Percentiles rank a stretch among this genome's conserved stretches.
phyloP scores from a whole-genome alignment of 768 basidiomycete genomes.

The Mycena venus region DNA sequence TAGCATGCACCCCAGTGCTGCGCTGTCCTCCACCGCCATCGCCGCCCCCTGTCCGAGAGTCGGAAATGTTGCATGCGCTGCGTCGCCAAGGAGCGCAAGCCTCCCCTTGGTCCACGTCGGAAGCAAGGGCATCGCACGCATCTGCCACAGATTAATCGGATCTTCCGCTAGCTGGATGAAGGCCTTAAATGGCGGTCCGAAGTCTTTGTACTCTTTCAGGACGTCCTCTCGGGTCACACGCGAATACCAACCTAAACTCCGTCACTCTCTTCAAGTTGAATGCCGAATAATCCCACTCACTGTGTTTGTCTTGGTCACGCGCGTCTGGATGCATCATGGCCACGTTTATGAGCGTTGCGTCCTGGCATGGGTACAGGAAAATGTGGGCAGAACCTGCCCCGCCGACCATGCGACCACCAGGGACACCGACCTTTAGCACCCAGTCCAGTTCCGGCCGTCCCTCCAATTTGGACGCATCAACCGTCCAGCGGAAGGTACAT shows the following conservation, averaged over 20 bases:
- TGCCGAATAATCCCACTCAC: not conserved
- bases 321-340: slow-evolving; percentile 18
- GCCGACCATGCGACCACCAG: not conserved
- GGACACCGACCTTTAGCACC: slow-evolving; percentile 5
- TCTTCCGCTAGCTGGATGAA: slow-evolving; percentile 10
- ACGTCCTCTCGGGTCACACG: slow-evolving; percentile 4
- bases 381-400: not conserved
- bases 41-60: no score
- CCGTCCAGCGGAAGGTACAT: slow-evolving; percentile 18
- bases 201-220: slow-evolving; percentile 4
- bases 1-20: slow-evolving; percentile 10
- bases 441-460: slow-evolving; percentile 10
- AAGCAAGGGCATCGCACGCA: slow-evolving; percentile 7
- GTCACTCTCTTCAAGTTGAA: not conserved
- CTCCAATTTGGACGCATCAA: slow-evolving; percentile 6
- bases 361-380: not conserved
- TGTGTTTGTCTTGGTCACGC: slow-evolving; percentile 11
- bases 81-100: not conserved
- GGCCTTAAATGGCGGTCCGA: not conserved
- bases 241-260: not conserved
- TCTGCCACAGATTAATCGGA: slow-evolving; percentile 12
- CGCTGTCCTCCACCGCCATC: slow-evolving; percentile 18
- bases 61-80: slow-evolving; percentile 9
- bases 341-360: slow-evolving; percentile 1
- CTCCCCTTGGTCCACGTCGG: slow-evolving; percentile 10